Conservation (phyloP, 2,329 filamentous ascomycete species). For the Orbilia ellipsospora region DNA sequence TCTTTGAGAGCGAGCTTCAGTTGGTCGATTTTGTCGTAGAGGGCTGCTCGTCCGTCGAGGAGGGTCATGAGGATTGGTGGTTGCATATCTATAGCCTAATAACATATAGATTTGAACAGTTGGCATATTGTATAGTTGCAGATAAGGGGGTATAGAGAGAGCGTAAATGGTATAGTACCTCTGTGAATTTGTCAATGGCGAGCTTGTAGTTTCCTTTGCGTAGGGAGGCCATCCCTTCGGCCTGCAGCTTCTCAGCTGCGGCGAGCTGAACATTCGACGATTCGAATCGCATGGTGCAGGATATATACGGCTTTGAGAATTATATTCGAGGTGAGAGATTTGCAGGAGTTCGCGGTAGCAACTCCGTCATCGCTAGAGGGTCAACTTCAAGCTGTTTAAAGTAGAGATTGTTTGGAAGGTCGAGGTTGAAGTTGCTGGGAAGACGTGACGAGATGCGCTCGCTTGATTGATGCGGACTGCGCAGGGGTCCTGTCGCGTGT, state of each 20-base stretch:
- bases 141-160: not conserved
- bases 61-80: constrained; percentile 51
- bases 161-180: constrained; percentile 34
- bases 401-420: not conserved
- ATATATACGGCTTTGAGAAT: not conserved
- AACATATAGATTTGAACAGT: not conserved
- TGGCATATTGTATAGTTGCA: not conserved
- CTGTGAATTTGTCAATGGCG: constrained; percentile 56
- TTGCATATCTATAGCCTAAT: constrained; percentile 46
- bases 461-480: not conserved
- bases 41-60: constrained; percentile 57
- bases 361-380: not conserved
- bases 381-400: not conserved
- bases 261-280: constrained; percentile 47
- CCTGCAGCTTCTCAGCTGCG: constrained; percentile 55
- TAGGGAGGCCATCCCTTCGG: constrained; percentile 52
- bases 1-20: constrained; percentile 56
- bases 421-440: constrained; percentile 4
- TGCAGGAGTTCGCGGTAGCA: not conserved
- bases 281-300: constrained; percentile 31
- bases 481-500: too few species aligned
- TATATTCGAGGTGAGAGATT: not conserved
- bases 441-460: constrained; percentile 36
- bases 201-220: constrained; percentile 52
- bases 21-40: constrained; percentile 56